phyloP scores from a whole-genome alignment of 345 rosid genomes.

The Euclidium syriacum region DNA sequence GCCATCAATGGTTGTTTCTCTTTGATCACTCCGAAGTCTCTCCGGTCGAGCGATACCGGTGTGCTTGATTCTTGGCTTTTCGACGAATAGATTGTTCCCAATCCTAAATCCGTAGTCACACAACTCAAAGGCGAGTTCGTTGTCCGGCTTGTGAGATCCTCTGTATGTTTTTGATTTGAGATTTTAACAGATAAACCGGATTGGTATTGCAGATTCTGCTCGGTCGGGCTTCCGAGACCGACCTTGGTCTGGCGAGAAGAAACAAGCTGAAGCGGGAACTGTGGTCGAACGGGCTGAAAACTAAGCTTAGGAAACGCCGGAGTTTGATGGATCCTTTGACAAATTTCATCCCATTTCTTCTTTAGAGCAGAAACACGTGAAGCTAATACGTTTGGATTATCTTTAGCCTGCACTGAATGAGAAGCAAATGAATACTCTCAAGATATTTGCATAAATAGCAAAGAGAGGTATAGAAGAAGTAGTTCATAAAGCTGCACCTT shows the following conservation, averaged over 20 bases:
- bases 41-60: slow-evolving; percentile 23
- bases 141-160: slow-evolving; percentile 18
- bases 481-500: slow-evolving; percentile 38
- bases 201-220: slow-evolving; percentile 11
- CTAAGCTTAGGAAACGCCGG: slow-evolving; percentile 35
- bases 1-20: slow-evolving; percentile 26
- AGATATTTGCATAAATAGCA: slow-evolving; percentile 10
- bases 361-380: slow-evolving; percentile 35
- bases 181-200: slow-evolving; percentile 19
- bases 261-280: slow-evolving; percentile 30
- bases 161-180: slow-evolving; percentile 22
- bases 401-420: slow-evolving; percentile 58
- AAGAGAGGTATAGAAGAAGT: neutral
- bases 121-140: slow-evolving; percentile 31
- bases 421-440: slow-evolving; percentile 36
- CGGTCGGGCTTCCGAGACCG: neutral
- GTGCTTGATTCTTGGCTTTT: slow-evolving; percentile 31
- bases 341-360: slow-evolving; percentile 57
- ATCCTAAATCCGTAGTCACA: slow-evolving; percentile 55
- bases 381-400: slow-evolving; percentile 36
- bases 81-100: slow-evolving; percentile 47
- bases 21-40: slow-evolving; percentile 21
- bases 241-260: slow-evolving; percentile 1
- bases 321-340: slow-evolving; percentile 47
- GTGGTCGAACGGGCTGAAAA: slow-evolving; percentile 28